Conservation (phyloP, 768 basidiomycete species). For the Tricholoma saponaceum region DNA sequence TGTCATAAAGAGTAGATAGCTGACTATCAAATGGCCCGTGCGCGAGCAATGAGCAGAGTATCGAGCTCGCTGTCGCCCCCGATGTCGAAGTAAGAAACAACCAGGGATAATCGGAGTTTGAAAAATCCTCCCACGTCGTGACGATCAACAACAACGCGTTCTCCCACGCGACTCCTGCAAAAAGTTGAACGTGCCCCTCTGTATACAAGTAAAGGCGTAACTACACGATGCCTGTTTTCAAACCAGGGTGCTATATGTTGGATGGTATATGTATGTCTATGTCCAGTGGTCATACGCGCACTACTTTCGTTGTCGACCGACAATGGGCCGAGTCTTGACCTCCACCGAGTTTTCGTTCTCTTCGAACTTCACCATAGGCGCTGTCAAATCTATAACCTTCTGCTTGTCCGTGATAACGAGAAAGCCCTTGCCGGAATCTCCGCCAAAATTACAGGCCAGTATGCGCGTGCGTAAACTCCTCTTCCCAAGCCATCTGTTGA, state of each 20-base stretch:
- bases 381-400: not conserved
- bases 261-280: too few relatives aligned
- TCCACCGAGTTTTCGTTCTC: not conserved
- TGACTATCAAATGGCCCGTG: not conserved
- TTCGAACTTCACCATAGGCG: not conserved
- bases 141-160: conserved; percentile 2
- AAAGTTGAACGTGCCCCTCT: too few relatives aligned
- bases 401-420: not conserved
- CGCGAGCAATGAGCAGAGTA: conserved; percentile 4
- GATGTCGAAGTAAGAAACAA: conserved; percentile 6
- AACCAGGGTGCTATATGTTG: too few relatives aligned
- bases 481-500: not conserved
- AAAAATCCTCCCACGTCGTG: conserved; percentile 10
- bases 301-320: not conserved
- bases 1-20: conserved; percentile 9
- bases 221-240: too few relatives aligned
- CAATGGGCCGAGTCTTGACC: not conserved
- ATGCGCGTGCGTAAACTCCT: not conserved
- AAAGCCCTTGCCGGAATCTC: not conserved
- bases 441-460: not conserved
- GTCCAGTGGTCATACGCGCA: not conserved
- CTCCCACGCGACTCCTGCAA: too few relatives aligned
- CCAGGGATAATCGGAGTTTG: conserved; percentile 10
- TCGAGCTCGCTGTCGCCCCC: conserved; percentile 9
- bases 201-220: too few relatives aligned